Base-by-base conservation (phyloP, 805 yeast genomes). In the Wickerhamiella qilinensis region DNA sequence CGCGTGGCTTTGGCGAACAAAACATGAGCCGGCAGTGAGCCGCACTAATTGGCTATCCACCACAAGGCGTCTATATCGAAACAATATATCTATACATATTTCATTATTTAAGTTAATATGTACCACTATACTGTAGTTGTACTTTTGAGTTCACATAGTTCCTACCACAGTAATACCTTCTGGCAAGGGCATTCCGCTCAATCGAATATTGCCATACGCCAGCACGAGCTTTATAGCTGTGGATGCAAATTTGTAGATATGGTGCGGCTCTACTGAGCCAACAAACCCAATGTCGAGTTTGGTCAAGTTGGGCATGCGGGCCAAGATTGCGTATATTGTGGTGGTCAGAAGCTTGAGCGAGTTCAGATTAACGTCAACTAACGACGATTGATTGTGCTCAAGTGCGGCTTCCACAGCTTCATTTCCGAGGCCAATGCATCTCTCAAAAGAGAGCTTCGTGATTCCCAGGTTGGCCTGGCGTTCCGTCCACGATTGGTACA, bases 271-370 rank as follows among this genome's bases (percentile, higher is more conserved):
- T 11, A 83, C 69, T 17, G 73, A 63, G 30, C 93, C 63, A 2
- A 84, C 81, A 57, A 88, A 88, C 0, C 96, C 93, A 12, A 75
- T 52, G 54, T 88, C 91, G 15, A 82, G 48, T 25, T 72, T 67
- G 1, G 83, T 73, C 32, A 88, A 58, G 21, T 75, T 66, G 1
- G 85, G 81, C 33, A 74, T 62, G 12, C 54, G 43, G 16, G 42
- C 49, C 12, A 59, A 37, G 14, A 41, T 30, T 18, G 46, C 47
- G 22, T 57, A 38, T 12, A 56, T 36, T 4, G 62, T 60, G 14
- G 64, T 59, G 0, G 80, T 63, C 1, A 88, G 47, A 8, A 59
- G 59, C 43, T 72, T 68, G n/a, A 84, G 52, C 0, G 94, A 81
- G 53, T 88, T 88, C 42, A 91, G 44, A 45, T 71, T 74, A 20